phyloP scores from a whole-genome alignment of 768 basidiomycete genomes.

The Pleurotus giganteus region DNA sequence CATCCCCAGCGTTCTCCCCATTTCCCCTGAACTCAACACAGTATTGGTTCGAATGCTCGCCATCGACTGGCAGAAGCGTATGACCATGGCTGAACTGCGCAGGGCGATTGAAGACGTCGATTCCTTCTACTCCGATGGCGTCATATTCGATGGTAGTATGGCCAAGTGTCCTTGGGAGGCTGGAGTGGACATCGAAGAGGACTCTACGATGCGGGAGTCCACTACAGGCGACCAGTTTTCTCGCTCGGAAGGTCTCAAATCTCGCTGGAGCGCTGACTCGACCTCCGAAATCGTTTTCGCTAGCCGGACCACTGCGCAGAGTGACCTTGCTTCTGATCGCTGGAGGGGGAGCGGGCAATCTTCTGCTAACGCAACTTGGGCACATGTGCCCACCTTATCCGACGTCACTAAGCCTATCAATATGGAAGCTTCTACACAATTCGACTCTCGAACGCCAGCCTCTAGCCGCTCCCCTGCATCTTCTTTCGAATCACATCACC shows the following conservation, averaged over 20 bases:
- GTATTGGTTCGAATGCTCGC: conserved; percentile 74
- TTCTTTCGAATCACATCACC: conserved; percentile 36
- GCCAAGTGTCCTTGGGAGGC: conserved; percentile 78
- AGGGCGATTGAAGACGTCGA: conserved; percentile 52
- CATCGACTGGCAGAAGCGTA: conserved; percentile 59
- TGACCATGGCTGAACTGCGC: conserved; percentile 55
- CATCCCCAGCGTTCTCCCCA: conserved; percentile 82
- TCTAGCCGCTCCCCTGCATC: conserved; percentile 48
- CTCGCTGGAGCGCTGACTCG: conserved; percentile 62
- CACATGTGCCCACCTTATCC: conserved; percentile 40
- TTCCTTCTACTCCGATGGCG: conserved; percentile 72
- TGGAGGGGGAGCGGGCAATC: conserved; percentile 40
- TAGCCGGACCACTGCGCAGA: conserved; percentile 30
- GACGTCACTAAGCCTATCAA: conserved; percentile 41
- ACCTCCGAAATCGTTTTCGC: conserved; percentile 47
- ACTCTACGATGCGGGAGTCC: conserved; percentile 40
- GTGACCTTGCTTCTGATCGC: conserved; percentile 33
- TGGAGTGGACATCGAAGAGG: conserved; percentile 64
- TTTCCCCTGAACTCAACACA: conserved; percentile 70
- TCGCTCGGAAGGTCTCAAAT: conserved; percentile 36
- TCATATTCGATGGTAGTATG: conserved; percentile 78
- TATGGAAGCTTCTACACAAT: conserved; percentile 20
- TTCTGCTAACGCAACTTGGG: conserved; percentile 53
- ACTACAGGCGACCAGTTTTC: conserved; percentile 34
- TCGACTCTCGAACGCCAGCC: conserved; percentile 45